Evolutionary conservation across 768 basidiomycete genomes (phyloP), one percentile per base, ranked within the genome.

Genomic region (Amanita exitialis): DNA sequence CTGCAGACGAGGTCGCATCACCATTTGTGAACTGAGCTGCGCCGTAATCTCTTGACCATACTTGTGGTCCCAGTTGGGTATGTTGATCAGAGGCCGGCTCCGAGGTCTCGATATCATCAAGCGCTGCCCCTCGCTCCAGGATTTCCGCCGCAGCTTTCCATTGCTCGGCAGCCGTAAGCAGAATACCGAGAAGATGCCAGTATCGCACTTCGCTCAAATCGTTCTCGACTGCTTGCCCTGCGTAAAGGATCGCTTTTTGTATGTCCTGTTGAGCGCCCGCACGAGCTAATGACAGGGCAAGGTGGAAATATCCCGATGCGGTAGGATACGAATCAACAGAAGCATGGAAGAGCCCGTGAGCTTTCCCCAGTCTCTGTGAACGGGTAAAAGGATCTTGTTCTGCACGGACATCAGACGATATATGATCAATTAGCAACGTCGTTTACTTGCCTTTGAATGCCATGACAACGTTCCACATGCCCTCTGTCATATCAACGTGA

Each of bases 161-260:
- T 56, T 91, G 82, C 55, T 86, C 89, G 25, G 73, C 69, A 7
- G 86, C 83, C 0, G 82, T 81, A n/a, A 94, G 72, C 9, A 95
- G 64, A 4, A 97, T 68, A 0, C 87, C 91, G 0, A 97, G 74
- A 13, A 97, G 76, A 65, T 97, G 95, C 94, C 93, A 97, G 48
- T 87, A 85, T 37, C 89, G 76, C 21, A 88, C 67, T 51, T 77
- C 75, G 36, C 59, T 62, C 0, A 83, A 70, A 27, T 84, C 79
- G 5, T 74, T 71, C 62, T 93, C 86, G 2, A 95, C 80, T 1
- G 92, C 87, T 3, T 70, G 59, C 5, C 83, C 80, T 0, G 89
- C 86, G 46, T 80, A 70, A 12, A 74, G 65, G 6, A 86, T 75
- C 0, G 93, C 90, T 25, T 73, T 68, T n/a, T 78, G 71, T 30